Percentiles rank a stretch among this genome's conserved stretches.
Conservation (phyloP, 2,329 filamentous ascomycete species). For the Calonectria hongkongensis region DNA sequence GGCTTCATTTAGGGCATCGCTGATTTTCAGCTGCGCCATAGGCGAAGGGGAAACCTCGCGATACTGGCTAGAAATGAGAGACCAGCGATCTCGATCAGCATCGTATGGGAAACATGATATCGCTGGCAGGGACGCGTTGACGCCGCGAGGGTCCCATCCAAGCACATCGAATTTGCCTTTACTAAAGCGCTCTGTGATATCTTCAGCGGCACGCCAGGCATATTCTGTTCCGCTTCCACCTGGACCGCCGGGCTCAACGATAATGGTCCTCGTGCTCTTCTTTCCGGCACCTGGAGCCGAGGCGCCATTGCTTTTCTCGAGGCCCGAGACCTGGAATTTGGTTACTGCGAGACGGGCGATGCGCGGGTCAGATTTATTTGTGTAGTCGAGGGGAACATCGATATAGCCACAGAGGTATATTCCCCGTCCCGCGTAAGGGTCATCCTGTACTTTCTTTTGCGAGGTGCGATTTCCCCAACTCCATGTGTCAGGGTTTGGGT, state of each 20-base stretch:
- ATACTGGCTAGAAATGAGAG: conserved; percentile 62
- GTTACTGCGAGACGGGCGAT: conserved; percentile 69
- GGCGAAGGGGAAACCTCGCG: conserved; percentile 60
- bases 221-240: conserved; percentile 68
- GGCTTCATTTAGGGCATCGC: conserved; percentile 68
- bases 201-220: conserved; percentile 62
- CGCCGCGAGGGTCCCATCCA: conserved; percentile 73
- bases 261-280: conserved; percentile 68
- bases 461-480: conserved; percentile 63
- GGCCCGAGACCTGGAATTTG: conserved; percentile 69
- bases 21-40: conserved; percentile 63
- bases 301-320: conserved; percentile 54
- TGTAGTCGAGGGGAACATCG: conserved; percentile 69
- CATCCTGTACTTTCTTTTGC: conserved; percentile 40
- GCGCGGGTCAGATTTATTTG: conserved; percentile 64
- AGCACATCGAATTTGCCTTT: conserved; percentile 67
- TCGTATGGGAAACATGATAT: conserved; percentile 68
- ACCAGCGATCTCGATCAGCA: conserved; percentile 68
- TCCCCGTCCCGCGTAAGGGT: conserved; percentile 62
- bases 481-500: conserved; percentile 67
- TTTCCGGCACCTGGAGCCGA: conserved; percentile 48
- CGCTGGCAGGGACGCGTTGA: conserved; percentile 68
- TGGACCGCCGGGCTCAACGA: conserved; percentile 71
- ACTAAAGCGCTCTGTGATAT: conserved; percentile 64
- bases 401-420: conserved; percentile 70